A percentile compares a stretch with the other conserved stretches of the same genome.
These are phyloP conservation scores for Ochetophila trinervis DNA, from an alignment of 306 rosid species.

Conservation along the genomic window DNA sequence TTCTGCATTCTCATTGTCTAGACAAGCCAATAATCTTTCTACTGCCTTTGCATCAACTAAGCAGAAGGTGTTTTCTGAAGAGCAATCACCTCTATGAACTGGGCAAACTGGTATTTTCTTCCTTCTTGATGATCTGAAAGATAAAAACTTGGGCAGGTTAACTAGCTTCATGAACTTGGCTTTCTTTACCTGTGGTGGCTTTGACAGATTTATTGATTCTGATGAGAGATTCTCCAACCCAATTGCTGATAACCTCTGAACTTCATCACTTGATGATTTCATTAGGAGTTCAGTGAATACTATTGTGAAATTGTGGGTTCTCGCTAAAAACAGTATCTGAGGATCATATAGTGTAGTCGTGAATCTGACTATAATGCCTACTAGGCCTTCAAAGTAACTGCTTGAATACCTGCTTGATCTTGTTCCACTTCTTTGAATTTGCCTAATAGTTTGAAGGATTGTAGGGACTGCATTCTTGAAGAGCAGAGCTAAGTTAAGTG, in stretches of 20 bases:
- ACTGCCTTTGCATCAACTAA: slow-evolving; percentile 41
- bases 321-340: slow-evolving; percentile 34
- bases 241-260: slow-evolving; percentile 45
- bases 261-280: slow-evolving; percentile 37
- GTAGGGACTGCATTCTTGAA: slow-evolving; percentile 30
- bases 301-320: slow-evolving; percentile 35
- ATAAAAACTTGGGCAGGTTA: slow-evolving; percentile 25
- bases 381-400: slow-evolving; percentile 35
- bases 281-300: slow-evolving; percentile 37
- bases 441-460: slow-evolving; percentile 35
- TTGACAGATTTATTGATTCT: slow-evolving; percentile 36
- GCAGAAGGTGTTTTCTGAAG: slow-evolving; percentile 43
- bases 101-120: slow-evolving; percentile 30
- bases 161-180: slow-evolving; percentile 22
- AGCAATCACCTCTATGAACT: slow-evolving; percentile 44
- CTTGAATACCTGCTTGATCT: slow-evolving; percentile 29
- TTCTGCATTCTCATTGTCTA: slow-evolving; percentile 38
- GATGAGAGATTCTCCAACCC: slow-evolving; percentile 49
- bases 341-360: slow-evolving; percentile 41
- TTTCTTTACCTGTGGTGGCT: slow-evolving; percentile 27
- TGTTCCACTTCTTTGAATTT: slow-evolving; percentile 27
- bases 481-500: slow-evolving; percentile 37
- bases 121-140: slow-evolving; percentile 29
- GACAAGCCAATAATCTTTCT: slow-evolving; percentile 30
- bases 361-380: slow-evolving; percentile 44